Conservation (phyloP, 1,284 basidiomycete species). For the Moesziomyces sp. region DNA sequence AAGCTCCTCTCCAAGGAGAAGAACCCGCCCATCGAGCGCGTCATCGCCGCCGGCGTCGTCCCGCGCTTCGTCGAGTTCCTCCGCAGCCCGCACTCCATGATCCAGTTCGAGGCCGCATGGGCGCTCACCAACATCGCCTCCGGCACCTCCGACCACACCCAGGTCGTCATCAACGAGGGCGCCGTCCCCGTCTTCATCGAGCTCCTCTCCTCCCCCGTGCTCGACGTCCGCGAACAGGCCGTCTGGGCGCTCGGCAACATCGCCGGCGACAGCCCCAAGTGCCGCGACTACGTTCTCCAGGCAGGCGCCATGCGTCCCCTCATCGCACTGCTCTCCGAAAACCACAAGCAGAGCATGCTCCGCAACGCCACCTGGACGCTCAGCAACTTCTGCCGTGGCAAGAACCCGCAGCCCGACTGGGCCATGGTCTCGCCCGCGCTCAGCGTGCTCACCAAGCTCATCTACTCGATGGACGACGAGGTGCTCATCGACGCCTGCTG, state of each 20-base stretch:
- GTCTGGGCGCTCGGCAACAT: slow-evolving; percentile 68
- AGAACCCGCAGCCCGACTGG: slow-evolving; percentile 68
- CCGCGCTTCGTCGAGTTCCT: slow-evolving; percentile 97
- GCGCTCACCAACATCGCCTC: slow-evolving; percentile 99
- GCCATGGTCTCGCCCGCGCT: slow-evolving; percentile 83
- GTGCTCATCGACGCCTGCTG: slow-evolving; percentile 99
- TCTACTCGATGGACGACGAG: slow-evolving; percentile 99
- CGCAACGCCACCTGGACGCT: slow-evolving; percentile 68
- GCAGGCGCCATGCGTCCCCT: slow-evolving; percentile 64
- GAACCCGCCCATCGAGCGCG: slow-evolving; percentile 99
- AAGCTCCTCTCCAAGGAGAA: slow-evolving; percentile 97
- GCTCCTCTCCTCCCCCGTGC: slow-evolving; percentile 64
- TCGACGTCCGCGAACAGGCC: slow-evolving; percentile 67
- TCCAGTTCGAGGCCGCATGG: slow-evolving; percentile 99
- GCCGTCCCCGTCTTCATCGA: slow-evolving; percentile 96
- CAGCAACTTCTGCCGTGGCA: slow-evolving; percentile 67
- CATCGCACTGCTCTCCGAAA: slow-evolving; percentile 64
- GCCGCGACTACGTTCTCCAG: slow-evolving; percentile 65
- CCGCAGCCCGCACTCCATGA: slow-evolving; percentile 86
- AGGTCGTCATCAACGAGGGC: slow-evolving; percentile 92
- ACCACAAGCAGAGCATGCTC: slow-evolving; percentile 68
- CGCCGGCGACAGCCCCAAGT: slow-evolving; percentile 66
- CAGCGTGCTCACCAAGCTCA: slow-evolving; percentile 94
- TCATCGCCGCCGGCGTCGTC: slow-evolving; percentile 97
- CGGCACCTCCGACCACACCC: slow-evolving; percentile 97